Evolutionary conservation across 2,329 filamentous ascomycete genomes (phyloP).

Genomic region (Talaromyces sp.): DNA sequence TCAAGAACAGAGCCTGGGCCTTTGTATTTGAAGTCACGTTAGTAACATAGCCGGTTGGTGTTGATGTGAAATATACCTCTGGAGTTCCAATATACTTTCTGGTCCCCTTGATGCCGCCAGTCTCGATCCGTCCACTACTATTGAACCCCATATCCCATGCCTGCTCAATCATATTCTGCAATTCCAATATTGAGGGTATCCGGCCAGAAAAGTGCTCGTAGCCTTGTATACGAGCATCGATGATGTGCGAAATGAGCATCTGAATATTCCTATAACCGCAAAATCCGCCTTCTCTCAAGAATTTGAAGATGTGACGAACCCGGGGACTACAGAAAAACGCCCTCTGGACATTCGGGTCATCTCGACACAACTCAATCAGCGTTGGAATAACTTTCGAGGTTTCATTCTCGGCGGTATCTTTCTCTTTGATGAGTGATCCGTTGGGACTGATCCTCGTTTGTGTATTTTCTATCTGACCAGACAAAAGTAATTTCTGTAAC

Average conservation of each 20-base stretch:
- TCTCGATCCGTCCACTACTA: constrained; percentile 68
- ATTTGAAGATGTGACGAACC: constrained; percentile 76
- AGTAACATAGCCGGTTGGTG: constrained; percentile 13
- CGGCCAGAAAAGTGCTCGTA: constrained; percentile 56
- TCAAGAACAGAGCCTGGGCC: constrained; percentile 74
- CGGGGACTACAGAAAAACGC: constrained; percentile 76
- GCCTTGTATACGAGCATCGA: constrained; percentile 56
- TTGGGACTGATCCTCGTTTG: constrained; percentile 49
- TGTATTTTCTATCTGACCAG: constrained; percentile 55
- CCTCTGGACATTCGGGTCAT: constrained; percentile 61
- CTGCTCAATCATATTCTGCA: constrained; percentile 81
- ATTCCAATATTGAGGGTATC: constrained; percentile 71
- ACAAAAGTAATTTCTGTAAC: constrained; percentile 61
- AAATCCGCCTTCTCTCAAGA: constrained; percentile 80
- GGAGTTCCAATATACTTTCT: constrained; percentile 94
- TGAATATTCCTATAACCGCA: constrained; percentile 96
- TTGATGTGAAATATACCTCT: constrained; percentile 56
- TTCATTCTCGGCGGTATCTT: constrained; percentile 45
- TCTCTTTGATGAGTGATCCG: constrained; percentile 43
- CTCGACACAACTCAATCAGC: constrained; percentile 60
- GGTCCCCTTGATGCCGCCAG: constrained; percentile 80
- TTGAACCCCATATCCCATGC: constrained; percentile 89
- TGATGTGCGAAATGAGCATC: constrained; percentile 78
- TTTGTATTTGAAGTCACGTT: constrained; percentile 33
- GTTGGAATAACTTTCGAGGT: constrained; percentile 57